Conservation (phyloP, 192 early-diverging fungal species). For the Coemansia sp. region DNA sequence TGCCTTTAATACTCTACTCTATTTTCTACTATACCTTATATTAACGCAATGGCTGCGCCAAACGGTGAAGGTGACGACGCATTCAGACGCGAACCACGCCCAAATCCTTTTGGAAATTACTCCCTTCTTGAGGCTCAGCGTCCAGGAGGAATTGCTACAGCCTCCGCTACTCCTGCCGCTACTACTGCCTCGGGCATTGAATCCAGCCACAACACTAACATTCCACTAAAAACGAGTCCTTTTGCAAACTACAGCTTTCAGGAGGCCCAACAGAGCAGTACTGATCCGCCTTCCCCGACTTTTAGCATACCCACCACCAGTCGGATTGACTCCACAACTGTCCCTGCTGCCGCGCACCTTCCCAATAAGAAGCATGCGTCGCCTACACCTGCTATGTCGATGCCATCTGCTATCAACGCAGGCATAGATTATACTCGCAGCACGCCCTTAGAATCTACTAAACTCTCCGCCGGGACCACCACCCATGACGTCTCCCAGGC, state of each 20-base stretch:
- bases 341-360: background rate
- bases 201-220: background rate
- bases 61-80: background rate
- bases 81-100: slow-evolving; percentile 11
- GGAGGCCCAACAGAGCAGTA: slow-evolving; percentile 31
- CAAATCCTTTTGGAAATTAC: slow-evolving; percentile 55
- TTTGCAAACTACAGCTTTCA: slow-evolving; percentile 50
- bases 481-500: slow-evolving; percentile 2
- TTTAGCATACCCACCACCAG: background rate
- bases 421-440: background rate
- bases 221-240: slow-evolving; percentile 19
- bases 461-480: slow-evolving; percentile 1
- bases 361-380: background rate
- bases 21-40: too few relatives aligned
- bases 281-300: slow-evolving; percentile 29
- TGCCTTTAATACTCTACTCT: too few relatives aligned
- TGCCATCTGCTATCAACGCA: background rate
- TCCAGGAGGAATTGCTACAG: background rate
- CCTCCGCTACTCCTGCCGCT: background rate
- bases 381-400: background rate
- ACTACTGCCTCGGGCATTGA: background rate
- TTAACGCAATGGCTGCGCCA: background rate
- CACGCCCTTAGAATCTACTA: background rate
- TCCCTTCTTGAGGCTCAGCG: slow-evolving; percentile 47
- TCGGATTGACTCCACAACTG: background rate